Evolutionary conservation across 108 stramenopile genomes (phyloP).

Genomic region (Aurantiochytrium sp.): DNA sequence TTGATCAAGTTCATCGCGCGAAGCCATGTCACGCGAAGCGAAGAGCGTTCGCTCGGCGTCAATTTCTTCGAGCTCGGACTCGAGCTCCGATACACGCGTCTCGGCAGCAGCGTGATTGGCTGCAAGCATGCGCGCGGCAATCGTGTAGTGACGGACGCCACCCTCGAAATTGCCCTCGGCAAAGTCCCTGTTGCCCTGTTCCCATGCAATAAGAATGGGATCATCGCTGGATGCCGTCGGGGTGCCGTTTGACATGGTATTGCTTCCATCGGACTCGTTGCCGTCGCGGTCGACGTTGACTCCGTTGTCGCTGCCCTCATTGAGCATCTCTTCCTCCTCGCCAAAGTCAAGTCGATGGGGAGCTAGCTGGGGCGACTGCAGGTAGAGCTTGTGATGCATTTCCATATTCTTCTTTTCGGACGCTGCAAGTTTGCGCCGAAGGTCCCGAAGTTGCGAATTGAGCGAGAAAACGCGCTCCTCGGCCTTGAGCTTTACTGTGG

Average conservation of each 20-base stretch:
- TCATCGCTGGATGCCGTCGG: neutral
- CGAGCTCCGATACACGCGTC: neutral
- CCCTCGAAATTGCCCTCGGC: neutral
- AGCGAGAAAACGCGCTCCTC: neutral
- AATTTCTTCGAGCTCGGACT: neutral
- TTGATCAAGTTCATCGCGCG: neutral
- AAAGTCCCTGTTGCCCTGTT: conserved; percentile 13
- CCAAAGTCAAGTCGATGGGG: neutral
- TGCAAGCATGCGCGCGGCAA: neutral
- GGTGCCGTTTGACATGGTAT: too few species aligned
- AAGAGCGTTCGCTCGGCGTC: neutral
- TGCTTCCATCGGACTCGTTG: neutral
- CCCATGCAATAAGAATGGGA: neutral
- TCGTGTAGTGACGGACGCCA: neutral
- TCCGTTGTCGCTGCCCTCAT: neutral
- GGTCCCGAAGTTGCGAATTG: neutral
- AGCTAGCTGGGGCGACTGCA: neutral
- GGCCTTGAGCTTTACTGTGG: conserved; percentile 1
- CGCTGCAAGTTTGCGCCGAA: neutral
- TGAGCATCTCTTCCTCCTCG: neutral
- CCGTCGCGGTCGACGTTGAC: neutral
- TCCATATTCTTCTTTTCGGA: neutral
- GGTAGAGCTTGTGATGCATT: neutral
- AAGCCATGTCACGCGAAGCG: neutral
- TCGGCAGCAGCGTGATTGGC: neutral